These are phyloP conservation scores for Diaporthe citrichinensis DNA, from an alignment of 2,329 filamentous ascomycete genomes.

Conservation along the genomic window DNA sequence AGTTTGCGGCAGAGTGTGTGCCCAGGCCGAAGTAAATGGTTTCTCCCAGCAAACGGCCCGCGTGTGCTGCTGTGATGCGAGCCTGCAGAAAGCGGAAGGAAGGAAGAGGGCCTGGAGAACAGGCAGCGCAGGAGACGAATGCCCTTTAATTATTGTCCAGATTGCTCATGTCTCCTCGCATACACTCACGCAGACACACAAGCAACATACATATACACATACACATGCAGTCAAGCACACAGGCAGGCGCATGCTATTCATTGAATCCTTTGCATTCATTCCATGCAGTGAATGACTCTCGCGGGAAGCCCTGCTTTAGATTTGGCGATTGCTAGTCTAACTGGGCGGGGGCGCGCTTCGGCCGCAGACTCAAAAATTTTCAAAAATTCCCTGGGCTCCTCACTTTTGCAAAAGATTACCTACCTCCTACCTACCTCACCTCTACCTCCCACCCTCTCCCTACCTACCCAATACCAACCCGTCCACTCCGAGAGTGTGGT, in stretches of 20 bases:
- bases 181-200: neutral
- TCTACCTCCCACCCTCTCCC: conserved; percentile 19
- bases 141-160: neutral
- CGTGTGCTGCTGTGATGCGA: conserved; percentile 7
- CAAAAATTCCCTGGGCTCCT: conserved; percentile 28
- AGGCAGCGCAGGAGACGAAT: neutral
- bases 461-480: conserved; percentile 27
- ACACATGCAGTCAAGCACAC: neutral
- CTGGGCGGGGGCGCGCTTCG: conserved; percentile 13
- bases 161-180: conserved; percentile 5
- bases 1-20: conserved; percentile 11
- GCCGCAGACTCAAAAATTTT: conserved; percentile 22
- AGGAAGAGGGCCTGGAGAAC: neutral
- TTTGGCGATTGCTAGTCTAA: conserved; percentile 28
- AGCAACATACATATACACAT: neutral
- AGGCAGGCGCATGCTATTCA: conserved; percentile 6
- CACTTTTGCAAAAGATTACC: conserved; percentile 19
- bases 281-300: conserved; percentile 30
- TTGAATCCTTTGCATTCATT: conserved; percentile 6
- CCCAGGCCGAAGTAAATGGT: conserved; percentile 25
- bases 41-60: conserved; percentile 18
- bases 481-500: conserved; percentile 29
- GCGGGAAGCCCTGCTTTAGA: conserved; percentile 33
- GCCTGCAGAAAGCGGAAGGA: neutral
- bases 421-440: conserved; percentile 3